These are phyloP conservation scores for Saccharomyces pastorianus DNA, from an alignment of 1,139 yeast species.

Conservation along the genomic window DNA sequence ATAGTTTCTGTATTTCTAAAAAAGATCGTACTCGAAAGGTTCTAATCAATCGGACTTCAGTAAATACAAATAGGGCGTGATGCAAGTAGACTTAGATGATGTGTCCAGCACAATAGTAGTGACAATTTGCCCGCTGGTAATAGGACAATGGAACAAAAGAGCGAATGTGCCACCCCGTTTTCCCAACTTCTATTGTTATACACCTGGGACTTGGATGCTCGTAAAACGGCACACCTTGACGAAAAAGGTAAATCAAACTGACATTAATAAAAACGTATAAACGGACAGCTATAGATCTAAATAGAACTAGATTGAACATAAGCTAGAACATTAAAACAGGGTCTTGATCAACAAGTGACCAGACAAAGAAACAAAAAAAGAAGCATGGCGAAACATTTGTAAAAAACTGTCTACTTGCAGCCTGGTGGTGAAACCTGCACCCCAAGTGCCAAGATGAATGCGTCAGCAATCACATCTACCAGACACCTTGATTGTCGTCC, in stretches of 20 bases:
- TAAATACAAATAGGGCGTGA: too few relatives aligned
- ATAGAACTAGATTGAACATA: background rate
- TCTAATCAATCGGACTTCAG: too few relatives aligned
- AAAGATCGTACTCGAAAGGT: background rate
- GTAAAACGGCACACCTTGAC: background rate
- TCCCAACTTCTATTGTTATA: background rate
- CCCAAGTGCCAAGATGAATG: background rate
- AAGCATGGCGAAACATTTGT: background rate
- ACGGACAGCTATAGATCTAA: background rate
- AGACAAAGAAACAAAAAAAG: background rate
- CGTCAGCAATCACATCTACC: constrained; percentile 33
- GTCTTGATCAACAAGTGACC: background rate
- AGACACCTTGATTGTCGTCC: constrained; percentile 13
- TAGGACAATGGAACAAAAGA: background rate
- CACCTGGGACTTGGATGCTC: background rate
- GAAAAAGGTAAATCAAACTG: background rate
- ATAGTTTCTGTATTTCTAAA: too few relatives aligned
- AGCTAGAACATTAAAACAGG: too few relatives aligned
- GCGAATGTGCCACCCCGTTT: background rate
- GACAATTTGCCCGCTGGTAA: background rate
- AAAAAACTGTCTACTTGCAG: background rate
- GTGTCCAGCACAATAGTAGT: background rate
- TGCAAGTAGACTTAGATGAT: too few relatives aligned
- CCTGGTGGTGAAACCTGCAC: background rate
- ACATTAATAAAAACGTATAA: background rate